These are phyloP conservation scores for Penicillium robsamsonii DNA, from an alignment of 495 filamentous ascomycete genomes.

Conservation along the genomic window DNA sequence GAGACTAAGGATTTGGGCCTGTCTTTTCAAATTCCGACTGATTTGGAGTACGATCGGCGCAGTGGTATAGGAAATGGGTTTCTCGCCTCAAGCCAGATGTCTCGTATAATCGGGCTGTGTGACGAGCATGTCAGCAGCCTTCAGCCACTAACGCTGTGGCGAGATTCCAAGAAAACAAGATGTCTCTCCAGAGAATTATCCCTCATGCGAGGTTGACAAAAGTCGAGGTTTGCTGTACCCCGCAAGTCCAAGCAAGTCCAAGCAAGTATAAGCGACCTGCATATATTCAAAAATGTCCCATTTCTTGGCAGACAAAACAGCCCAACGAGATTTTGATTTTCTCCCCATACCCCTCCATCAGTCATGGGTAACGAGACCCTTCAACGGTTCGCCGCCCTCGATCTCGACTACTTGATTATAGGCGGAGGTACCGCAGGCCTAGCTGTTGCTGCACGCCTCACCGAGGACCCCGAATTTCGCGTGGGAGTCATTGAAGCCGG, in stretches of 20 bases:
- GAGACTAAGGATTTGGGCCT: background rate
- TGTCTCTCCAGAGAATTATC: no score
- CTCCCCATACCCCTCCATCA: background rate
- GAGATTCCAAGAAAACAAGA: background rate
- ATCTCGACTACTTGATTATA: slow-evolving; percentile 41
- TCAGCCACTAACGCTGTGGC: background rate
- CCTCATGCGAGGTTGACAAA: background rate
- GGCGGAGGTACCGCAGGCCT: slow-evolving; percentile 41
- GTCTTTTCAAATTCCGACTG: background rate
- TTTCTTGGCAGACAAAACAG: background rate
- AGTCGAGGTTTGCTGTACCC: background rate
- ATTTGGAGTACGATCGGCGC: background rate
- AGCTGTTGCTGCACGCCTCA: slow-evolving; percentile 43
- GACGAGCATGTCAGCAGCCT: background rate
- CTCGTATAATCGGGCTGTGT: background rate
- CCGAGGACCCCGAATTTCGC: slow-evolving; percentile 39
- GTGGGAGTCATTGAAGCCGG: slow-evolving; percentile 52
- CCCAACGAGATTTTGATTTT: background rate
- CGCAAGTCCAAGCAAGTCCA: background rate
- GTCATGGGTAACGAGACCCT: background rate
- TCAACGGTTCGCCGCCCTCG: slow-evolving; percentile 5
- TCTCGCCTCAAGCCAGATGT: background rate
- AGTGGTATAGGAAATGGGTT: background rate
- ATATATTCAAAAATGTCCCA: background rate
- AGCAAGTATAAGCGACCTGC: background rate